A percentile compares a stretch with the other conserved stretches of the same genome.
phyloP scores from a whole-genome alignment of 768 basidiomycete species.

The Cystofilobasidium capitatum region DNA sequence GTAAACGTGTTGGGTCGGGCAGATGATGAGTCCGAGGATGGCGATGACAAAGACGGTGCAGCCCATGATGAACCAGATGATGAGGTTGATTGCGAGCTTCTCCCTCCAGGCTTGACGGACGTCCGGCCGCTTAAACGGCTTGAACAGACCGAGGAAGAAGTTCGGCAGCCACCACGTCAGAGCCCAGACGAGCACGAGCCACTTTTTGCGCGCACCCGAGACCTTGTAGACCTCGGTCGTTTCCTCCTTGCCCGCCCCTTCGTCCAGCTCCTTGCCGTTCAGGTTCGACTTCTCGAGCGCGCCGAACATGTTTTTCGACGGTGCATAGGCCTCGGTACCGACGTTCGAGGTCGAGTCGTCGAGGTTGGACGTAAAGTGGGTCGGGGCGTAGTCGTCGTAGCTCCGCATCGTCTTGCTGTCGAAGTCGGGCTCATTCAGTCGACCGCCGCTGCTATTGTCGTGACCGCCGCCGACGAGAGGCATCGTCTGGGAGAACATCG shows the following conservation, averaged over 20 bases:
- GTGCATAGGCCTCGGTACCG: conserved; percentile 87
- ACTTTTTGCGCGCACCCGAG: conserved; percentile 64
- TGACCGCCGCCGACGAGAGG: conserved; percentile 77
- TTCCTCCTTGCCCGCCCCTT: conserved; percentile 59
- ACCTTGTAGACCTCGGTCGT: conserved; percentile 79
- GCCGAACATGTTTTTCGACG: conserved; percentile 91
- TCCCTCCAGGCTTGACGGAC: conserved; percentile 95
- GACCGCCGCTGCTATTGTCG: conserved; percentile 58
- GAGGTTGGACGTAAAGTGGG: conserved; percentile 63
- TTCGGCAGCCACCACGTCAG: conserved; percentile 88
- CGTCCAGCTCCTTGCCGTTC: conserved; percentile 58
- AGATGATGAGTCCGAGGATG: conserved; percentile 74
- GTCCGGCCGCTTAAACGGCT: conserved; percentile 89
- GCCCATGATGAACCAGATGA: conserved; percentile 92
- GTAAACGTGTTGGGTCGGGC: conserved; percentile 89
- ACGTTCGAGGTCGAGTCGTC: conserved; percentile 72
- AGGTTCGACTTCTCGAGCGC: conserved; percentile 62
- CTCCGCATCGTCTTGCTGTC: conserved; percentile 62
- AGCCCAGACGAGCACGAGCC: conserved; percentile 79
- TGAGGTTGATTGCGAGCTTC: conserved; percentile 82
- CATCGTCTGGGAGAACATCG: conserved; percentile 57
- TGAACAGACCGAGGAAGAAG: conserved; percentile 56
- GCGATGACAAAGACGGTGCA: conserved; percentile 88
- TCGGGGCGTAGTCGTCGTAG: conserved; percentile 62
- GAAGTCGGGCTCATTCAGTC: conserved; percentile 58